Conservation (phyloP, 163 green algal species). For the Scenedesmus sp. region DNA sequence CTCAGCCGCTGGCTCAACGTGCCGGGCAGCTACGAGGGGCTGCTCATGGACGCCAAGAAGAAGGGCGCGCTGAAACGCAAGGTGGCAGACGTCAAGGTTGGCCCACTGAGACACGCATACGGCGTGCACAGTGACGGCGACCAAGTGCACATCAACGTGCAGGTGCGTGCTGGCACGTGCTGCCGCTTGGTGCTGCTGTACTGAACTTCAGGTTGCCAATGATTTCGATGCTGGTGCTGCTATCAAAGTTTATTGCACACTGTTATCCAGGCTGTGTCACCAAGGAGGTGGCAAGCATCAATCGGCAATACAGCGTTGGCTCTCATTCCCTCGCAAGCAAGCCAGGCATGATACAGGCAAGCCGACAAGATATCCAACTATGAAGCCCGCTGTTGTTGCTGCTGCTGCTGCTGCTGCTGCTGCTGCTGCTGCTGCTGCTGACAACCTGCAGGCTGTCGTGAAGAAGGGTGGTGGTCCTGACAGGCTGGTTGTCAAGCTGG, state of each 20-base stretch:
- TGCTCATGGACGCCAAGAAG: conserved; percentile 44
- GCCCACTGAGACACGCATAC: conserved; percentile 4
- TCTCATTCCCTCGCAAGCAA: too few relatives aligned
- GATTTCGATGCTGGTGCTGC: too few relatives aligned
- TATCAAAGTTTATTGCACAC: too few relatives aligned
- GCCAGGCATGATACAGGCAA: too few relatives aligned
- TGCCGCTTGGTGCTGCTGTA: not conserved
- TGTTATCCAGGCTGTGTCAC: too few relatives aligned
- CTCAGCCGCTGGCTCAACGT: conserved; percentile 44
- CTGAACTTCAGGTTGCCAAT: not conserved
- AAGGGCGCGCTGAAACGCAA: conserved; percentile 26
- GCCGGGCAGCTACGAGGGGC: conserved; percentile 35
- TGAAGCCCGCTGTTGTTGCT: not conserved
- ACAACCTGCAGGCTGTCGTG: conserved; percentile 43
- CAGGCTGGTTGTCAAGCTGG: conserved; percentile 49
- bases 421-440: not conserved
- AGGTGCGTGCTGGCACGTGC: not conserved
- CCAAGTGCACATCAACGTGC: not conserved
- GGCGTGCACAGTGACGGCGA: conserved; percentile 39
- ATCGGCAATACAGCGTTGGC: too few relatives aligned
- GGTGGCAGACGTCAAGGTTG: conserved; percentile 37
- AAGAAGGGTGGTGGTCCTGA: conserved; percentile 5
- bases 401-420: not conserved
- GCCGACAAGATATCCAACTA: not conserved
- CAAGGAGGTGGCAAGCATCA: too few relatives aligned